Conservation (phyloP, 2,329 filamentous ascomycete genomes). For the Ramularia collo-cygni region DNA sequence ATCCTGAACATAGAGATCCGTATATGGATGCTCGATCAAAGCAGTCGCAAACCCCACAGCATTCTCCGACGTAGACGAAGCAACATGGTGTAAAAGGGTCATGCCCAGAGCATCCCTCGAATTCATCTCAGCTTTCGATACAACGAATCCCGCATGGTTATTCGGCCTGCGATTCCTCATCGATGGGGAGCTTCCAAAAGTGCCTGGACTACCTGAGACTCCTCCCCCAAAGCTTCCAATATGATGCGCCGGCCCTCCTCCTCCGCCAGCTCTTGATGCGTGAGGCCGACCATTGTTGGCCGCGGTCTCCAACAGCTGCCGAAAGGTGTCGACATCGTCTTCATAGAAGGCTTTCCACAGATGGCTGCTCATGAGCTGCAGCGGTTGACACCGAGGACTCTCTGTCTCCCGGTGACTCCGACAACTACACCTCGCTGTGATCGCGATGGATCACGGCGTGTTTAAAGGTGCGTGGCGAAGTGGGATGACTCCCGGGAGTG, state of each 20-base stretch:
- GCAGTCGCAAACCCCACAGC: constrained; percentile 70
- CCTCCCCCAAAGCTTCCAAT: constrained; percentile 21
- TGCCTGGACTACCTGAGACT: constrained; percentile 39
- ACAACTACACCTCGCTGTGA: constrained; percentile 79
- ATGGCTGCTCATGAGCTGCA: constrained; percentile 79
- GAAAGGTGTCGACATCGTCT: constrained; percentile 95
- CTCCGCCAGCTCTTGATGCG: constrained; percentile 39
- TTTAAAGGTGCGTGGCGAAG: constrained; percentile 70
- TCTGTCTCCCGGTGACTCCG: constrained; percentile 46
- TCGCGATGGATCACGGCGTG: constrained; percentile 77
- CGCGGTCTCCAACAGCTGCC: constrained; percentile 73
- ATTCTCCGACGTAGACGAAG: constrained; percentile 63
- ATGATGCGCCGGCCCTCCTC: constrained; percentile 27
- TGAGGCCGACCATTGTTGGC: constrained; percentile 49
- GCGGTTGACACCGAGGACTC: constrained; percentile 26
- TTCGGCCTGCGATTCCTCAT: constrained; percentile 30
- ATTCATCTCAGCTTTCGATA: constrained; percentile 68
- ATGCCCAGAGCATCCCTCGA: constrained; percentile 73
- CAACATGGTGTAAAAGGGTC: constrained; percentile 77
- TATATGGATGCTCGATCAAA: constrained; percentile 71
- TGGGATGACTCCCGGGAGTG: constrained; percentile 28
- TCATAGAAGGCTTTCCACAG: constrained; percentile 96
- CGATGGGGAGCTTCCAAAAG: constrained; percentile 40
- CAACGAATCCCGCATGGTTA: constrained; percentile 38
- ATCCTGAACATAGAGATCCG: constrained; percentile 84